Conservation (phyloP, 2,329 filamentous ascomycete genomes). For the Exserohilum rostratum region DNA sequence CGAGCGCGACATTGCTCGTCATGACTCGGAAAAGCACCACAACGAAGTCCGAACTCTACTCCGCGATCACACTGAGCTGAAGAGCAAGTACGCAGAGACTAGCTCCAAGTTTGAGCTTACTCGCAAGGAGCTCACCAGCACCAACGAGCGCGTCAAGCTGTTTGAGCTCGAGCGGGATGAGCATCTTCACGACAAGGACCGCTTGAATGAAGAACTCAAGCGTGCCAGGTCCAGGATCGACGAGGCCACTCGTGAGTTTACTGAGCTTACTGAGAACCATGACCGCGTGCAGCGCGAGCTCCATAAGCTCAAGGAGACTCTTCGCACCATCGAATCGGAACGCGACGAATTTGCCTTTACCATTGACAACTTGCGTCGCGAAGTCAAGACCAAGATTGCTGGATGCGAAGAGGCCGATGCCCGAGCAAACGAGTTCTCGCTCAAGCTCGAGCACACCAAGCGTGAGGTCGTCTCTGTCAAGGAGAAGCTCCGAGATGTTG, state of each 20-base stretch:
- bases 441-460: slow-evolving; percentile 34
- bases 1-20: slow-evolving; percentile 26
- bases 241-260: slow-evolving; percentile 27
- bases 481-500: slow-evolving; percentile 28
- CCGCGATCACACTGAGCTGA: slow-evolving; percentile 32
- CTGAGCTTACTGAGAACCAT: slow-evolving; percentile 30
- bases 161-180: slow-evolving; percentile 33
- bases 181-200: slow-evolving; percentile 32
- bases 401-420: slow-evolving; percentile 31
- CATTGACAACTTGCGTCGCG: slow-evolving; percentile 30
- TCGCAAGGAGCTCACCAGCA: slow-evolving; percentile 28
- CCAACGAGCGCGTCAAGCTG: slow-evolving; percentile 29
- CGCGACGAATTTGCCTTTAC: slow-evolving; percentile 28
- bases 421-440: slow-evolving; percentile 24
- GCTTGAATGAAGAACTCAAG: slow-evolving; percentile 33
- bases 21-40: slow-evolving; percentile 31
- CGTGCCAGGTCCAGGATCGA: slow-evolving; percentile 25
- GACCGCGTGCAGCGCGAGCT: slow-evolving; percentile 30
- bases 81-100: slow-evolving; percentile 29
- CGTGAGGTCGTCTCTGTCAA: slow-evolving; percentile 31
- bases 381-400: slow-evolving; percentile 24
- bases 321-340: slow-evolving; percentile 26
- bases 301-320: slow-evolving; percentile 29
- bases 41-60: slow-evolving; percentile 26
- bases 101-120: slow-evolving; percentile 27